Base-by-base conservation (phyloP, 179 eudicot species). In the Spergularia azorica region DNA sequence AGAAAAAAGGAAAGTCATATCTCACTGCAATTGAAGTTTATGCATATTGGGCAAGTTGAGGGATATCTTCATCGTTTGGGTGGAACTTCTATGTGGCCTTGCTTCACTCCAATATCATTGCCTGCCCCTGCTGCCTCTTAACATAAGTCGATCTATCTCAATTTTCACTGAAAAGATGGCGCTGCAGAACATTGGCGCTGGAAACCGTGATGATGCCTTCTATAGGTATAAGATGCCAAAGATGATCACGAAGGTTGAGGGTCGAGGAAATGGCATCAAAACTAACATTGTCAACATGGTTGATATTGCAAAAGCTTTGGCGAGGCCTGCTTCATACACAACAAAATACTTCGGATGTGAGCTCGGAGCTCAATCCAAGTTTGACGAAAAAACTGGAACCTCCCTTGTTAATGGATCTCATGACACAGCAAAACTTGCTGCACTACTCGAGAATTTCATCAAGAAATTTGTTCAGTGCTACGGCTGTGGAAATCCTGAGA, bases 141-240 rank as follows among this genome's bases (percentile, higher is more conserved):
- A 43, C 79, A 63, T 87, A 80, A 81, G 77, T 71, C 63, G 38
- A 13, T 77, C 64, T 57, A 26, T 3, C 9, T 68, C 38, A 60
- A 56, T 62, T 20, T 16, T 21, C 65, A 48, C 8, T 43, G 48
- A 43, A 75, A 89, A 84, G 2, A 91, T 91, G 96, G 92, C 93
- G 18, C 79, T 91, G 73, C 96, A 82, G 80, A 91, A 89, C 83
- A 91, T 91, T 83, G 93, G 93, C 77, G 92, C 88, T 61, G 84
- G 87, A 56, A 89, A 91, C 81, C 87, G 87, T 3, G 96, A 91
- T 74, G 96, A 91, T 87, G 93, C 96, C 96, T 91, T 91, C 78
- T 91, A 91, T 73, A 80, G 96, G 89, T 91, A 91, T 48, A 91
- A 89, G 88, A 91, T 91, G 96, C 96, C 96, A 32, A 89, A 20